Evolutionary conservation across 768 basidiomycete genomes (phyloP).

Genomic region (Kwoniella newhampshirensis): DNA sequence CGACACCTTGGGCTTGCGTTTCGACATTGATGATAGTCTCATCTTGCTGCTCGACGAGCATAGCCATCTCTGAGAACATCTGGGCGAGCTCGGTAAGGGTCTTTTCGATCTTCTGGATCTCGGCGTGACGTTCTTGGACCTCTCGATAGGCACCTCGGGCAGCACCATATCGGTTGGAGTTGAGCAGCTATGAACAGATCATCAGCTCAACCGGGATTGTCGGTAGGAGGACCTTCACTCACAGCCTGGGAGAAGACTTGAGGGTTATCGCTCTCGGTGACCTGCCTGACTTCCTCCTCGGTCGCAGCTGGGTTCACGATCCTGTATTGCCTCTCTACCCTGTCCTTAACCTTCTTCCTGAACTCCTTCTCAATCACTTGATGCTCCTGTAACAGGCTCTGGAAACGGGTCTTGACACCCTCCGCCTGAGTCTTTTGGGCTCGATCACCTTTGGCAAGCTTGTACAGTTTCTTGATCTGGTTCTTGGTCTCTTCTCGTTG

Average conservation of each 20-base stretch:
- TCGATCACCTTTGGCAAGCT: slow-evolving; percentile 53
- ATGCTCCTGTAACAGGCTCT: slow-evolving; percentile 56
- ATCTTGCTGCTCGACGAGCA: slow-evolving; percentile 76
- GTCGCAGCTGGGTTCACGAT: slow-evolving; percentile 77
- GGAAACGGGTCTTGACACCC: slow-evolving; percentile 56
- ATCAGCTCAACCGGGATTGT: neutral
- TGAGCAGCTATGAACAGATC: slow-evolving; percentile 60
- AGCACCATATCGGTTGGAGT: slow-evolving; percentile 78
- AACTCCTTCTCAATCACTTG: slow-evolving; percentile 57
- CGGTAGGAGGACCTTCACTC: slow-evolving; percentile 19
- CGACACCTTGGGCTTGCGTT: slow-evolving; percentile 63
- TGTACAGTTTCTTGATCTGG: slow-evolving; percentile 54
- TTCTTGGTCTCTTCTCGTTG: slow-evolving; percentile 54
- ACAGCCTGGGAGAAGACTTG: slow-evolving; percentile 70
- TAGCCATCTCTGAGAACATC: slow-evolving; percentile 84
- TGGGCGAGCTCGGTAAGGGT: slow-evolving; percentile 86
- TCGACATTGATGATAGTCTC: slow-evolving; percentile 69
- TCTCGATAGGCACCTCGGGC: slow-evolving; percentile 78
- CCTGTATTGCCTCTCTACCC: slow-evolving; percentile 58
- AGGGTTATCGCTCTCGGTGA: slow-evolving; percentile 65
- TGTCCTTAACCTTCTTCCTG: slow-evolving; percentile 56
- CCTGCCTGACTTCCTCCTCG: slow-evolving; percentile 72
- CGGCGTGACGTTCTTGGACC: slow-evolving; percentile 83
- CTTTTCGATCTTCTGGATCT: slow-evolving; percentile 78
- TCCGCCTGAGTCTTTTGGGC: slow-evolving; percentile 54